Conservation (phyloP, 306 rosid species). For the Lotus japonicus region DNA sequence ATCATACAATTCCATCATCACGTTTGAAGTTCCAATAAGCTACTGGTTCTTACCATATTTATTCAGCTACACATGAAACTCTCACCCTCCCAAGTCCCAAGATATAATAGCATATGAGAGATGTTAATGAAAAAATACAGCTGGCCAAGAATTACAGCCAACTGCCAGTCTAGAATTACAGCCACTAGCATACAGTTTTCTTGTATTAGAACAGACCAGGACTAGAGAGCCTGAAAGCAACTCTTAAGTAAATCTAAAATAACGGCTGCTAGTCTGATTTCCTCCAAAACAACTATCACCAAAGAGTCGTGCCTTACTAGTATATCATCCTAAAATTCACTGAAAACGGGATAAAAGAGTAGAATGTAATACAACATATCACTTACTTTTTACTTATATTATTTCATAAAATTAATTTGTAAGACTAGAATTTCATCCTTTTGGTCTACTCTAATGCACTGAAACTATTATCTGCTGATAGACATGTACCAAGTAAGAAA, state of each 20-base stretch:
- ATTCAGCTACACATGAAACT: slow-evolving; percentile 1
- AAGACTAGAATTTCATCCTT: neutral
- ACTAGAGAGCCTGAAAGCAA: neutral
- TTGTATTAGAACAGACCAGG: neutral
- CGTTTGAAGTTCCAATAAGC: neutral
- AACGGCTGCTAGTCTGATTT: neutral
- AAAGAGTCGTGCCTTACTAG: neutral
- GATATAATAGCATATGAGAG: neutral
- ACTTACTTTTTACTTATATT: too few relatives aligned
- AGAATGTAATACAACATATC: neutral
- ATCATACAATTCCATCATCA: neutral
- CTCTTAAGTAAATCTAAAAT: neutral
- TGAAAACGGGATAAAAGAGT: neutral
- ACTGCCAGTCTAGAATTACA: slow-evolving; percentile 3
- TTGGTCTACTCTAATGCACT: neutral
- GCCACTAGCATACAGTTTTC: neutral
- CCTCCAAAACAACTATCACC: neutral
- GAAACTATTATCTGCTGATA: neutral
- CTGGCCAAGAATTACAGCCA: too few relatives aligned
- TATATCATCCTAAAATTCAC: neutral
- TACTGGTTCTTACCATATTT: neutral
- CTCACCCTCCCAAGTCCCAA: slow-evolving; percentile 21
- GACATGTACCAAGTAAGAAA: neutral
- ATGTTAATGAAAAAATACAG: neutral
- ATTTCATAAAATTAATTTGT: neutral